Evolutionary conservation across 768 basidiomycete species (phyloP), one percentile per base, ranked within the genome.

Genomic region (Collybiopsis luxurians): DNA sequence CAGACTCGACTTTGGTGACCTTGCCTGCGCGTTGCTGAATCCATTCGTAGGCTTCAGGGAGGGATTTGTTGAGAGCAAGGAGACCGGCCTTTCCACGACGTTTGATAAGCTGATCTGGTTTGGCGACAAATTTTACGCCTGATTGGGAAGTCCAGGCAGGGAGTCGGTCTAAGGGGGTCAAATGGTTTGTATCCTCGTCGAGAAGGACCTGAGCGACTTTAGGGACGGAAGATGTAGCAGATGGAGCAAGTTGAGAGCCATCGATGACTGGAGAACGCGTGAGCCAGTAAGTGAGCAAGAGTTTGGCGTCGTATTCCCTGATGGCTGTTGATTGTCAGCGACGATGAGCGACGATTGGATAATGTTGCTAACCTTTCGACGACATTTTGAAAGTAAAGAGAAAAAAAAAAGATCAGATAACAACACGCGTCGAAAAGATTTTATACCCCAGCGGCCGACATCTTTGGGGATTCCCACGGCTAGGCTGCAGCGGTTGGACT

Each of bases 51-150:
- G 92, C 92, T 66, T 89, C 90, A 36, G 86, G 79, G 92, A 91
- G 97, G 23, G 81, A 79, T 77, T 95, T 95, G 86, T 98, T 98
- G 63, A 99, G 82, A 34, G 87, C 86, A 61, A 99, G 84, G 13
- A 99, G 83, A 62, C 97, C 97, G 21, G 94, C 94, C 83, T 99
- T 99, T 67, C 97, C 97, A 60, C 97, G 91, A 62, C 97, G 90
- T 81, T 98, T 99, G 85, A 98, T 98, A 74, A 98, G 89, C 77
- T 97, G 95, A 77, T 96, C 95, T 24, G 95, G 95, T 78, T 97
- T 97, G 17, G 87, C 95, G 66, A 97, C 95, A 71, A 96, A 91
- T 79, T 92, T 92, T 63, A 76, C 42, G 15, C 56, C 56, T n/a
- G 55, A 42, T 44, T 46, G 49, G 48, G 28, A 17, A 13, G 51